phyloP scores from a whole-genome alignment of 805 yeast species.

The Sugiyamaella lignohabitans region DNA sequence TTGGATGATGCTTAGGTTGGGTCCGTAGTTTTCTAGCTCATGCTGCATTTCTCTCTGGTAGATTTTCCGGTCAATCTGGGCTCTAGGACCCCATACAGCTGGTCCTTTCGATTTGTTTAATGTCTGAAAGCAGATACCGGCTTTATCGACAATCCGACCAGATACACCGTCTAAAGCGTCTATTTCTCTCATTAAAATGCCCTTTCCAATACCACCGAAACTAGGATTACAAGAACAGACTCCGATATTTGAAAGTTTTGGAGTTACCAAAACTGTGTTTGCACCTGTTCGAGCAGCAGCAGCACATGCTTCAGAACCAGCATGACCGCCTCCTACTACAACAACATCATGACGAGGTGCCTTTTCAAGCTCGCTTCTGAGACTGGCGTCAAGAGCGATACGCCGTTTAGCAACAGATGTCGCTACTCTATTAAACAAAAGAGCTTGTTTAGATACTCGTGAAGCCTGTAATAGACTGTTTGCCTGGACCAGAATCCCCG shows the following conservation, averaged over 20 bases:
- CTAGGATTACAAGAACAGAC: slow-evolving; percentile 96
- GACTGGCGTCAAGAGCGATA: background rate
- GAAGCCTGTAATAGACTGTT: no score
- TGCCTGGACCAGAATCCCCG: no score
- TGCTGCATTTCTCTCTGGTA: slow-evolving; percentile 76
- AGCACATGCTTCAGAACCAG: slow-evolving; percentile 96
- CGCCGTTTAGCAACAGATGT: no score
- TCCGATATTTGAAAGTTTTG: slow-evolving; percentile 68
- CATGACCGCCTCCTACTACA: slow-evolving; percentile 97
- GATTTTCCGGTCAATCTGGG: slow-evolving; percentile 84
- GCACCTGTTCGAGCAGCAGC: slow-evolving; percentile 86
- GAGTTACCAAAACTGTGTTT: slow-evolving; percentile 67
- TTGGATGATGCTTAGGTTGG: slow-evolving; percentile 53
- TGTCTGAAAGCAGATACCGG: slow-evolving; percentile 88
- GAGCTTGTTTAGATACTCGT: no score
- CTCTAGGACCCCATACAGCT: slow-evolving; percentile 98
- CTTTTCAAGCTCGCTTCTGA: slow-evolving; percentile 4
- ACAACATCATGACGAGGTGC: slow-evolving; percentile 50
- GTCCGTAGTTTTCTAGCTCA: slow-evolving; percentile 46
- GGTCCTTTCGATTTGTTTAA: slow-evolving; percentile 84
- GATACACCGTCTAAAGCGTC: slow-evolving; percentile 96
- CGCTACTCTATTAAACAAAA: no score
- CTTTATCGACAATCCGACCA: slow-evolving; percentile 76
- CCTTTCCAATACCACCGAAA: slow-evolving; percentile 98
- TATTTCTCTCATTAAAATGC: slow-evolving; percentile 82